Percentiles rank a stretch among this genome's conserved stretches.
These are phyloP conservation scores for Cyclocybe aegerita DNA, from an alignment of 768 basidiomycete genomes.

Conservation along the genomic window DNA sequence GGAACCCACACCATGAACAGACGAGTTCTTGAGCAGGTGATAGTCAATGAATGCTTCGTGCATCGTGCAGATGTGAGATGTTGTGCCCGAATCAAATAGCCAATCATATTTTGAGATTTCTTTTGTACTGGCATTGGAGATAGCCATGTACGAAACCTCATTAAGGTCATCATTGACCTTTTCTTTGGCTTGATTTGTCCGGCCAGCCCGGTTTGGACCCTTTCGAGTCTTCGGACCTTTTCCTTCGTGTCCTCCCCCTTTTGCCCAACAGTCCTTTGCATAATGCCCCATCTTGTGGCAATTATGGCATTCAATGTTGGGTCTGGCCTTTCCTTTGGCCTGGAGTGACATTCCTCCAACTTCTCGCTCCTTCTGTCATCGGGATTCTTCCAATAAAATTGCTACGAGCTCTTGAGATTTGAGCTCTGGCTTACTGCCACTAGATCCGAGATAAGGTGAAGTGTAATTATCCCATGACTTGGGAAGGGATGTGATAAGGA, in stretches of 20 bases:
- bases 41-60: constrained; percentile 20
- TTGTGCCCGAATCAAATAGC: constrained; percentile 23
- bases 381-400: constrained; percentile 21
- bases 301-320: constrained; percentile 3
- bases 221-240: constrained; percentile 5
- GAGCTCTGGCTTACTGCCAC: constrained; percentile 12
- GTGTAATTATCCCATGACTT: constrained; percentile 27
- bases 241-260: constrained; percentile 1
- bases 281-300: constrained; percentile 2
- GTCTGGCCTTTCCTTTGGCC: neutral
- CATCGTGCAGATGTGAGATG: constrained; percentile 23
- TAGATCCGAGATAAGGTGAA: constrained; percentile 20
- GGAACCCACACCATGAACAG: constrained; percentile 17
- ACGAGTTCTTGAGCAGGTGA: constrained; percentile 8
- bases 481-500: constrained; percentile 26
- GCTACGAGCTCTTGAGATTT: constrained; percentile 21
- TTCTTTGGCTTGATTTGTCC: no score
- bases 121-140: neutral
- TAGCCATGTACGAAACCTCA: no score
- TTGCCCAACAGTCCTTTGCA: constrained; percentile 2
- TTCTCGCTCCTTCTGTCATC: constrained; percentile 6
- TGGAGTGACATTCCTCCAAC: constrained; percentile 1
- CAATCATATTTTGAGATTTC: constrained; percentile 18
- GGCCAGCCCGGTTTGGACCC: constrained; percentile 11
- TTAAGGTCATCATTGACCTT: no score